Evolutionary conservation across 768 basidiomycete species (phyloP), one percentile per base, ranked within the genome.

Genomic region (Amanita brunnescens): DNA sequence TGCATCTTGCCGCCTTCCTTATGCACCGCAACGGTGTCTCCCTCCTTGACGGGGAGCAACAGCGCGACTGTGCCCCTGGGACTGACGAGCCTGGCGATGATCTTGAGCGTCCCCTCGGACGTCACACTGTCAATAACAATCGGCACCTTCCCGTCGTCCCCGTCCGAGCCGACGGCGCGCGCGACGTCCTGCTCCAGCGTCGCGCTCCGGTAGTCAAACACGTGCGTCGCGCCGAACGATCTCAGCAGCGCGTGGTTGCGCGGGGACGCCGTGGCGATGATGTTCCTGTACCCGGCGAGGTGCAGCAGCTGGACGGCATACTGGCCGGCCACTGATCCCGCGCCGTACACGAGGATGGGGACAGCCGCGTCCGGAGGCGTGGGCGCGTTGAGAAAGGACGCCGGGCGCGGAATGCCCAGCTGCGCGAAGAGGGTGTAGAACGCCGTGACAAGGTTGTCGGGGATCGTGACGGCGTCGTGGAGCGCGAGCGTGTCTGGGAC

Each of bases 41-140:
- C 72, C 51, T 70, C 63, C 57, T 79, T 80, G 43, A 78, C 59
- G 0, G 78, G 77, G 41, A 76, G 51, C 21, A 79, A 61, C 14
- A 76, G 48, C 2, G 76, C 76, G 3, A 75, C 62, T 29, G 58
- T 70, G 30, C 70, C 74, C n/a, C 55, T 51, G 3, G 70, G 59
- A 42, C 63, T 64, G 23, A 75, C 60, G 5, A 76, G 58, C 26
- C 69, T 60, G 2, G 69, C 60, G 14, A 79, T 60, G 13, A 59
- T 59, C 3, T 55, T 61, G 48, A 79, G 42, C 0, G 71, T 73
- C 3, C 49, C 49, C 33, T 65, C 60, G 0, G 72, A 57, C 18
- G 62, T 55, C 35, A 72, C 63, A 39, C 63, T 59, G 48, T 72
- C 70, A n/a, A 73, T 37, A 5, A 58, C 69, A 23, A 66, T 50